These are phyloP conservation scores for Allium sativum DNA, from an alignment of 106 monocot species.

Conservation along the genomic window DNA sequence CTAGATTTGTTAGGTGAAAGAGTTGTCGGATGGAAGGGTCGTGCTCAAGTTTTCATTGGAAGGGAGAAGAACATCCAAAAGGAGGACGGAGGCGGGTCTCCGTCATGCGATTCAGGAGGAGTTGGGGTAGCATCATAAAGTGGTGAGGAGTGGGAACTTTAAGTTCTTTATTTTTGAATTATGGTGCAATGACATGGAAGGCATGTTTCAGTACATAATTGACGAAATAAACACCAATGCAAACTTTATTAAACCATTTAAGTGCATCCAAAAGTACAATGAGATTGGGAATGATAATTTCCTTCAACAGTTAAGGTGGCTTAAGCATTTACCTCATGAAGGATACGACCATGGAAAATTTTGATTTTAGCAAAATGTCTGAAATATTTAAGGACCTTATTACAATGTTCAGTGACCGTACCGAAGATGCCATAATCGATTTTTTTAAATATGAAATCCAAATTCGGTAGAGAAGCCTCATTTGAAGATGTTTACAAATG, in stretches of 20 bases:
- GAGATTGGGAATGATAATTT: slow-evolving; percentile 26
- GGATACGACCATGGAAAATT: slow-evolving; percentile 11
- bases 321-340: slow-evolving; percentile 38
- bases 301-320: slow-evolving; percentile 73
- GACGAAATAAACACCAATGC: slow-evolving; percentile 25
- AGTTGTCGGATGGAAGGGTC: too few species aligned
- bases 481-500: slow-evolving; percentile 57
- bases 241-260: slow-evolving; percentile 44
- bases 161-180: too few species aligned
- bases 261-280: slow-evolving; percentile 17
- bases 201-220: slow-evolving; percentile 40
- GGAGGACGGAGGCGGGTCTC: too few species aligned
- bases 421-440: slow-evolving; percentile 17
- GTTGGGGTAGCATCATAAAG: too few species aligned
- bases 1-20: too few species aligned
- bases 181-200: too few species aligned
- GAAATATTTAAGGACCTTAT: slow-evolving; percentile 32
- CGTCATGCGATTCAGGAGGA: too few species aligned
- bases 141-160: too few species aligned
- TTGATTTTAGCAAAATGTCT: slow-evolving; percentile 25
- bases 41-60: too few species aligned
- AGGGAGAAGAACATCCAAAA: too few species aligned
- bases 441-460: slow-evolving; percentile 33
- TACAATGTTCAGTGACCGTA: slow-evolving; percentile 8
- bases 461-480: slow-evolving; percentile 41